Evolutionary conservation across 2,329 filamentous ascomycete species (phyloP).

Genomic region (Alternaria ethzedia): DNA sequence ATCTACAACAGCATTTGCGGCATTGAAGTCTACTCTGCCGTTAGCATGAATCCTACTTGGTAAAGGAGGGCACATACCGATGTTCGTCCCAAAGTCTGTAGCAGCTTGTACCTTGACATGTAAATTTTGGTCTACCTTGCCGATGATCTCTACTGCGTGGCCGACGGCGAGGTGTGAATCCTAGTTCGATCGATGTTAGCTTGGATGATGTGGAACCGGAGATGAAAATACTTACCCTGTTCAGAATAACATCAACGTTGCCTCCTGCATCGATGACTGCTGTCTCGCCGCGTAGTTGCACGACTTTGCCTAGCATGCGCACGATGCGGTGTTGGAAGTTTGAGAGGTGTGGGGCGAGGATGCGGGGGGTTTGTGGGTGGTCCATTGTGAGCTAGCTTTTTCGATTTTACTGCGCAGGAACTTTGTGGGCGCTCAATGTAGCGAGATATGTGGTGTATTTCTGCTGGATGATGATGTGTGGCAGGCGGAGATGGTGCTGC

Average conservation of each 20-base stretch:
- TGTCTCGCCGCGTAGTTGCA: slow-evolving; percentile 78
- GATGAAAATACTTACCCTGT: slow-evolving; percentile 69
- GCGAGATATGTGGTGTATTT: neutral
- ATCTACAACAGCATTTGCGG: slow-evolving; percentile 81
- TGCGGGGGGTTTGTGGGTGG: slow-evolving; percentile 70
- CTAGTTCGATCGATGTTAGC: slow-evolving; percentile 50
- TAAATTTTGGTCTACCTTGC: slow-evolving; percentile 77
- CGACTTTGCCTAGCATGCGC: slow-evolving; percentile 84
- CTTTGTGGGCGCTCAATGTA: neutral
- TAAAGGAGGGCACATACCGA: slow-evolving; percentile 63
- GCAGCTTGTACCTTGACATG: slow-evolving; percentile 73
- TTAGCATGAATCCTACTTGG: neutral
- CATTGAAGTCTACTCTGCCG: slow-evolving; percentile 68
- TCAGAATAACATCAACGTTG: slow-evolving; percentile 74
- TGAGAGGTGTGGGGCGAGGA: slow-evolving; percentile 80
- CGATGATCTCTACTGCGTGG: slow-evolving; percentile 77
- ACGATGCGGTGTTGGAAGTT: slow-evolving; percentile 74
- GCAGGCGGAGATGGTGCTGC: neutral
- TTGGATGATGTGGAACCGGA: too few species aligned
- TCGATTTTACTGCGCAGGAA: neutral
- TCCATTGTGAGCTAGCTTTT: slow-evolving; percentile 32
- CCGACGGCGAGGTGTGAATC: slow-evolving; percentile 73
- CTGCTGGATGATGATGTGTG: neutral
- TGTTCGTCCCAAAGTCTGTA: slow-evolving; percentile 70
- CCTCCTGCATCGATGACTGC: slow-evolving; percentile 83